phyloP scores from a whole-genome alignment of 1,139 yeast species.

The Meyerozyma sp. region DNA sequence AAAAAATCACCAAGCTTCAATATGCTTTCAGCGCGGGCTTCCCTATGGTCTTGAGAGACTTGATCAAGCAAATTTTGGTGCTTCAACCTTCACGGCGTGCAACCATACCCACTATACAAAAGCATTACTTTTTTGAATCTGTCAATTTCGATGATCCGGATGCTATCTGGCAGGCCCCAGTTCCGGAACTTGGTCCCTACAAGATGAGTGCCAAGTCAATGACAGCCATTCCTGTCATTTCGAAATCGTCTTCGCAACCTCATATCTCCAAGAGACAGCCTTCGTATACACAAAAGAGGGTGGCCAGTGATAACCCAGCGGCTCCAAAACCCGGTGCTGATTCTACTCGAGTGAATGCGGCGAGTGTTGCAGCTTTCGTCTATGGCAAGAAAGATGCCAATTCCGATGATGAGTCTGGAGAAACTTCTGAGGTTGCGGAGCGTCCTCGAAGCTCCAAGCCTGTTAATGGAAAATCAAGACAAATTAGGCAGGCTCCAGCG shows the following conservation, averaged over 20 bases:
- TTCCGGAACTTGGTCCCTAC: slow-evolving; percentile 75
- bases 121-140: slow-evolving; percentile 66
- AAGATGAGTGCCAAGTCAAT: slow-evolving; percentile 51
- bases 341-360: slow-evolving; percentile 23
- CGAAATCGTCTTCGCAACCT: slow-evolving; percentile 19
- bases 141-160: slow-evolving; percentile 61
- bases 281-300: slow-evolving; percentile 9
- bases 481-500: slow-evolving; percentile 5
- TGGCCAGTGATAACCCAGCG: slow-evolving; percentile 12
- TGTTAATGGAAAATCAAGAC: slow-evolving; percentile 4
- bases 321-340: not conserved
- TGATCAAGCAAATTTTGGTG: slow-evolving; percentile 40
- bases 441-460: slow-evolving; percentile 1
- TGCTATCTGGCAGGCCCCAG: slow-evolving; percentile 61
- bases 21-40: slow-evolving; percentile 59
- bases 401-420: slow-evolving; percentile 9
- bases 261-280: slow-evolving; percentile 3
- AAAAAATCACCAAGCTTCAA: slow-evolving; percentile 57
- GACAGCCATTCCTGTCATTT: slow-evolving; percentile 48
- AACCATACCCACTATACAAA: slow-evolving; percentile 31
- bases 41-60: slow-evolving; percentile 37
- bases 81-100: slow-evolving; percentile 41
- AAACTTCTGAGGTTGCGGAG: not conserved
- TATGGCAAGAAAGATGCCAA: slow-evolving; percentile 23
- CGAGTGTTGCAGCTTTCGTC: slow-evolving; percentile 44